Conservation (phyloP, 208 protist species). For the Wallacemonas collosoma region DNA sequence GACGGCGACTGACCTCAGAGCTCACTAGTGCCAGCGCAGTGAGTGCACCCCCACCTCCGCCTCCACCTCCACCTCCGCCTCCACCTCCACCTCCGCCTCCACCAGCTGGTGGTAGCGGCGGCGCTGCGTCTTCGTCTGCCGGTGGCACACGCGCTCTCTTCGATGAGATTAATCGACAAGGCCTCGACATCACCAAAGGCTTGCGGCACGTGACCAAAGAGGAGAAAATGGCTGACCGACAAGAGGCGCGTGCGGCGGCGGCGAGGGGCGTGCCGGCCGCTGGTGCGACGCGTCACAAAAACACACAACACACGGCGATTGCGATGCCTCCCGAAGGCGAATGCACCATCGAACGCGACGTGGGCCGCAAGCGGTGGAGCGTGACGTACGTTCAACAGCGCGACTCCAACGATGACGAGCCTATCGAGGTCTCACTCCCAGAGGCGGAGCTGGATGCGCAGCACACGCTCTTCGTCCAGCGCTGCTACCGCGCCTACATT, state of each 20-base stretch:
- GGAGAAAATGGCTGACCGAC: not conserved
- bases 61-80: conserved; percentile 18
- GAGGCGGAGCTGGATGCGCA: conserved; percentile 16
- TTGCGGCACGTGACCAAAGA: conserved; percentile 20
- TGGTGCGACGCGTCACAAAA: not conserved
- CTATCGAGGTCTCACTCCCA: conserved; percentile 8
- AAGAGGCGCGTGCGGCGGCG: not conserved
- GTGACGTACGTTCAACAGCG: conserved; percentile 2
- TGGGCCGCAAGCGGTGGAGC: conserved; percentile 13
- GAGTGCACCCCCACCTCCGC: conserved; percentile 13
- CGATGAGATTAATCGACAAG: conserved; percentile 19
- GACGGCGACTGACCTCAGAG: not conserved
- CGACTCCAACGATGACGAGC: not conserved
- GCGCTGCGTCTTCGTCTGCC: not conserved
- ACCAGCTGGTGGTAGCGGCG: not conserved
- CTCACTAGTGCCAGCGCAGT: conserved; percentile 16
- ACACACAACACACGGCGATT: not conserved
- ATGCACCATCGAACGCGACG: not conserved
- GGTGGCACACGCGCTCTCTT: conserved; percentile 16
- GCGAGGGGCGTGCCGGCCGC: not conserved
- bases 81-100: conserved; percentile 24
- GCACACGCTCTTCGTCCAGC: conserved; percentile 29
- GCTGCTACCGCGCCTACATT: conserved; percentile 34
- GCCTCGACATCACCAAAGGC: conserved; percentile 25
- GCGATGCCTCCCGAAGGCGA: conserved; percentile 4